Conservation (phyloP, 768 basidiomycete species). For the Mycena filopes region DNA sequence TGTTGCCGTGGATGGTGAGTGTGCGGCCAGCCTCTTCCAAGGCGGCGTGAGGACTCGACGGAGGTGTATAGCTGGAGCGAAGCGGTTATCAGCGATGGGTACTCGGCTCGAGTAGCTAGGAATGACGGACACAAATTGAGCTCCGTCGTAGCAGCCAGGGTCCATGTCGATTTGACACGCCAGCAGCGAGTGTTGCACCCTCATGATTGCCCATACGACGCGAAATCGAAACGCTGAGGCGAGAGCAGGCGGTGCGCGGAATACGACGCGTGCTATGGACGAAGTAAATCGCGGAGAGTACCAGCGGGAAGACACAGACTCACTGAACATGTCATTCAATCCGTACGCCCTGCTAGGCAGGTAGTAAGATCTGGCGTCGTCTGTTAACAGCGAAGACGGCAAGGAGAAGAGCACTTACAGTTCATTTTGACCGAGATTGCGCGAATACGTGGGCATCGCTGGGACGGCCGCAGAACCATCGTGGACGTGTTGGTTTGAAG, state of each 20-base stretch:
- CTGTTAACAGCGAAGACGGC: not conserved
- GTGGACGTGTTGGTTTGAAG: not conserved
- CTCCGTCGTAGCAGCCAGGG: conserved; percentile 21
- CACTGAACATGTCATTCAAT: conserved; percentile 29
- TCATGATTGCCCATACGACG: conserved; percentile 28
- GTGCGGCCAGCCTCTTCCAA: conserved; percentile 24
- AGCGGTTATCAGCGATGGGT: not conserved
- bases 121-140: conserved; percentile 20
- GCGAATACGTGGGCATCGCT: not conserved
- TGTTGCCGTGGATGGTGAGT: conserved; percentile 17
- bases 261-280: conserved; percentile 9
- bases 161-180: conserved; percentile 27
- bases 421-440: conserved; percentile 22
- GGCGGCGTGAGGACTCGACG: conserved; percentile 22
- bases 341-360: conserved; percentile 24
- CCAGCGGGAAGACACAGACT: not conserved
- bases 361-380: conserved; percentile 12
- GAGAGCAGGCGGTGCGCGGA: conserved; percentile 22
- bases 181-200: conserved; percentile 20
- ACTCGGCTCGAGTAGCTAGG: too few relatives aligned
- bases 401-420: not conserved
- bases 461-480: not conserved
- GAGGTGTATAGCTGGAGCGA: conserved; percentile 18
- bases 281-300: not conserved
- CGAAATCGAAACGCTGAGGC: conserved; percentile 20